Conservation (phyloP, 2,329 filamentous ascomycete genomes). For the Trichoderma koningii region DNA sequence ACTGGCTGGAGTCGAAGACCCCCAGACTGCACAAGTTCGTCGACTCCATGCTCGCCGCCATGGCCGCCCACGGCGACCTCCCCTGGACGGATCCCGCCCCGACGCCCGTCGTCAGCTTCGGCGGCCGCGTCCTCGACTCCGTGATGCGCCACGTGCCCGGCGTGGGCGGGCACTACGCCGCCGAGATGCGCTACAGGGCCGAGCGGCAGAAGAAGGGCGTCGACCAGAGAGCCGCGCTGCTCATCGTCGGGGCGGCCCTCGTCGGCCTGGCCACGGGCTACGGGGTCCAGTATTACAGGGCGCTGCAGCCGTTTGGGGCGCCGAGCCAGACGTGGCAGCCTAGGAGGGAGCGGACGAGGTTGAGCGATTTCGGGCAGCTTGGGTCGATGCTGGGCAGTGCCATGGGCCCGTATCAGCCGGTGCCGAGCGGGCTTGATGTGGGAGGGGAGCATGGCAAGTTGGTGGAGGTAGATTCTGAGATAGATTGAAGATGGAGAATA, state of each 20-base stretch:
- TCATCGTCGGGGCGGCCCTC: constrained; percentile 40
- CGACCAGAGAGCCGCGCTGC: constrained; percentile 39
- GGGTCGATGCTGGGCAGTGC: constrained; percentile 48
- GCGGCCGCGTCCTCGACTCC: constrained; percentile 40
- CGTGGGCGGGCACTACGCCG: constrained; percentile 41
- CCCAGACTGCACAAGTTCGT: constrained; percentile 40
- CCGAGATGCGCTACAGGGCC: constrained; percentile 43
- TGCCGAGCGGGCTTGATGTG: constrained; percentile 22
- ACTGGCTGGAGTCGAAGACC: constrained; percentile 44
- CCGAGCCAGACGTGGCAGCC: constrained; percentile 48
- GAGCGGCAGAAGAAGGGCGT: constrained; percentile 39
- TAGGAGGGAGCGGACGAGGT: constrained; percentile 35
- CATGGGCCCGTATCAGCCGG: constrained; percentile 35
- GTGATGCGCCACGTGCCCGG: constrained; percentile 41
- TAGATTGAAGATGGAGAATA: constrained; percentile 36
- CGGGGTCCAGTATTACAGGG: constrained; percentile 44
- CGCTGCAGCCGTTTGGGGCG: constrained; percentile 50
- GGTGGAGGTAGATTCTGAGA: constrained; percentile 42
- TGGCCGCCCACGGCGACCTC: constrained; percentile 32
- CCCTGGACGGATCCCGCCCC: constrained; percentile 36
- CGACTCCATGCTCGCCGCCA: constrained; percentile 35
- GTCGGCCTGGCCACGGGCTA: constrained; percentile 46
- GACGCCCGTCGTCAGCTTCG: constrained; percentile 33
- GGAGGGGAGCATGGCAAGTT: constrained; percentile 33
- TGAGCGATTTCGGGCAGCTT: constrained; percentile 51